Percentiles rank a stretch among this genome's conserved stretches.
Conservation (phyloP, 192 early-diverging fungal genomes). For the Coemansia sp. region DNA sequence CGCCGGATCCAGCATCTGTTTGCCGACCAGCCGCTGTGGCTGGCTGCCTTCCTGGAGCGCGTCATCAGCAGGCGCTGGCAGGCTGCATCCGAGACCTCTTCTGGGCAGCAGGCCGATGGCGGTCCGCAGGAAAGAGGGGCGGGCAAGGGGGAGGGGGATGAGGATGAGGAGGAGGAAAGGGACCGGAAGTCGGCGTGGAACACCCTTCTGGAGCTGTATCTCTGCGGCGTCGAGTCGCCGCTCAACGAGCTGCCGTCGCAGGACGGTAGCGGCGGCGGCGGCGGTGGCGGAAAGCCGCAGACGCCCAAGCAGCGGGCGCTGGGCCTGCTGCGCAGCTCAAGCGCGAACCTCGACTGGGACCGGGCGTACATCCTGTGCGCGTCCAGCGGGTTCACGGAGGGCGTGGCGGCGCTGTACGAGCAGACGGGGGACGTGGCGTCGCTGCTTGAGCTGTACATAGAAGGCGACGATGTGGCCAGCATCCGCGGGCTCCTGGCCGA, state of each 20-base stretch:
- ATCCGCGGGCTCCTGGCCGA: constrained; percentile 63
- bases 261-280: too few relatives aligned
- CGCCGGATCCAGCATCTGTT: constrained; percentile 87
- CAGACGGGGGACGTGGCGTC: constrained; percentile 75
- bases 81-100: too few relatives aligned
- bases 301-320: constrained; percentile 64
- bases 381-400: constrained; percentile 78
- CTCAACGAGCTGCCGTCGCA: constrained; percentile 18
- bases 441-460: constrained; percentile 71
- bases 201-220: constrained; percentile 88
- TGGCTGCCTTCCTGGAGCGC: constrained; percentile 82
- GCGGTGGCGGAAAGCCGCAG: constrained; percentile 9
- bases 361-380: constrained; percentile 91
- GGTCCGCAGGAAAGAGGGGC: constrained; percentile 10
- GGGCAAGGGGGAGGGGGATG: constrained; percentile 51
- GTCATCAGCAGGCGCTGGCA: constrained; percentile 78
- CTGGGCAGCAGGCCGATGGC: neutral
- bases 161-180: constrained; percentile 60
- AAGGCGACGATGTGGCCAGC: constrained; percentile 64
- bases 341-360: constrained; percentile 82
- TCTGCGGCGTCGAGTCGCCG: constrained; percentile 59
- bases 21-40: constrained; percentile 78
- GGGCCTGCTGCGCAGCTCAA: constrained; percentile 66
- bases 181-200: constrained; percentile 84
- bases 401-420: constrained; percentile 86